phyloP scores from a whole-genome alignment of 306 rosid genomes.

The Fagus sylvatica region DNA sequence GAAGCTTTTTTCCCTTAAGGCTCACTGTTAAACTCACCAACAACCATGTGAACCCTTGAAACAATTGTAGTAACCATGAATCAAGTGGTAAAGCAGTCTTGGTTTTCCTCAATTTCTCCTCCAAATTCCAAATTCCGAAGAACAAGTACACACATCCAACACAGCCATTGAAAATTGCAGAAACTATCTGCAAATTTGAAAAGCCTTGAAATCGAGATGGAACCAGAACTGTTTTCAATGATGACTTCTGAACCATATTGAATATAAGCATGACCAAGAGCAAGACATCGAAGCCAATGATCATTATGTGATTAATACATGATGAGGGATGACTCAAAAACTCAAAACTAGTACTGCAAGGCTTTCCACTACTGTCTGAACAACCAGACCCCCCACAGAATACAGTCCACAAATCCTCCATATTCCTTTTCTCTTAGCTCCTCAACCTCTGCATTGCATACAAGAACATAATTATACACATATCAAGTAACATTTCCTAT shows the following conservation, averaged over 20 bases:
- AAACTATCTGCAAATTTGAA: conserved; percentile 49
- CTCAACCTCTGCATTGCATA: conserved; percentile 26
- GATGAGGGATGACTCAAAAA: conserved; percentile 52
- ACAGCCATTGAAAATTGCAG: conserved; percentile 52
- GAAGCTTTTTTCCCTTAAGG: conserved; percentile 29
- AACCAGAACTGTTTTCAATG: conserved; percentile 32
- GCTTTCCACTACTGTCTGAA: conserved; percentile 25
- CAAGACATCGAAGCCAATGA: conserved; percentile 48
- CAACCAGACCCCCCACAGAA: conserved; percentile 62
- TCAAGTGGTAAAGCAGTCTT: conserved; percentile 58
- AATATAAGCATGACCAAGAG: conserved; percentile 55
- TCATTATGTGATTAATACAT: conserved; percentile 53
- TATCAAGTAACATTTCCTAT: not conserved
- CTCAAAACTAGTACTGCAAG: conserved; percentile 35
- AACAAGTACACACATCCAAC: conserved; percentile 60
- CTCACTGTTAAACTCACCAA: conserved; percentile 36
- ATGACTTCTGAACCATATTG: conserved; percentile 39
- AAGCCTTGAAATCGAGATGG: conserved; percentile 28
- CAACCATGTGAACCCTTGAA: conserved; percentile 59
- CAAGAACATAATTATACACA: conserved; percentile 2
- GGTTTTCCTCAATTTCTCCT: conserved; percentile 52
- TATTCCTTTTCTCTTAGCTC: conserved; percentile 25
- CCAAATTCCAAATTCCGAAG: conserved; percentile 63
- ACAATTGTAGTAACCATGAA: conserved; percentile 33
- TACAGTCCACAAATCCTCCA: conserved; percentile 56